Evolutionary conservation across 2,329 filamentous ascomycete species (phyloP).

Genomic region (Paracoccidioides brasiliensis): DNA sequence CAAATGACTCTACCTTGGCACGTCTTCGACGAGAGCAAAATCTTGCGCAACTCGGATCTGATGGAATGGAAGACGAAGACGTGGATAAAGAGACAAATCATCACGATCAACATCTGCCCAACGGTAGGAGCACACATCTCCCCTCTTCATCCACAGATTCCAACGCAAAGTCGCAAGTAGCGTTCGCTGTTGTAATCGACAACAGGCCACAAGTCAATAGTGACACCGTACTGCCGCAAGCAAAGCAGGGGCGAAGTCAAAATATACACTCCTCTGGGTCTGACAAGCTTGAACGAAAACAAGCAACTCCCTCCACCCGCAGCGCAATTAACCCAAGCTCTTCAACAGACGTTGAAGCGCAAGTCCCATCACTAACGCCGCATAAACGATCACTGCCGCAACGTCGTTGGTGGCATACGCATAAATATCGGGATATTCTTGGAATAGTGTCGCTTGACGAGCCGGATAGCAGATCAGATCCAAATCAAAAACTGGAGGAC

Average conservation of each 20-base stretch:
- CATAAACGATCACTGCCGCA: slow-evolving; percentile 15
- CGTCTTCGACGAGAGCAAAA: slow-evolving; percentile 18
- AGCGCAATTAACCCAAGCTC: neutral
- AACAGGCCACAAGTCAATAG: slow-evolving; percentile 7
- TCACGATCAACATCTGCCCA: slow-evolving; percentile 1
- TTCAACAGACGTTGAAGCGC: slow-evolving; percentile 12
- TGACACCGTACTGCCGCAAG: neutral
- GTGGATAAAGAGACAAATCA: slow-evolving; percentile 4
- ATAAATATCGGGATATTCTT: slow-evolving; percentile 88
- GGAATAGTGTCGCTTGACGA: slow-evolving; percentile 48
- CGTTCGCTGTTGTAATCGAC: slow-evolving; percentile 11
- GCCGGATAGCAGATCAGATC: slow-evolving; percentile 17
- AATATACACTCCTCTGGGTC: slow-evolving; percentile 5
- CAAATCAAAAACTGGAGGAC: slow-evolving; percentile 17
- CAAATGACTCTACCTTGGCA: slow-evolving; percentile 21
- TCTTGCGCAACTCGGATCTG: neutral
- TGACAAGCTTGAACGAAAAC: neutral
- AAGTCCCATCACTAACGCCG: slow-evolving; percentile 1
- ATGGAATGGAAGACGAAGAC: slow-evolving; percentile 9
- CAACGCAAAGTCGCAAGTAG: slow-evolving; percentile 5
- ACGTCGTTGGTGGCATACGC: slow-evolving; percentile 58
- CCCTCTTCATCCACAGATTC: slow-evolving; percentile 9
- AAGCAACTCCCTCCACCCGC: slow-evolving; percentile 3
- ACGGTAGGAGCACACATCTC: slow-evolving; percentile 7
- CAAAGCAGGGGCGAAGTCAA: neutral